Base-by-base conservation (phyloP, 1,284 basidiomycete species). In the Rhodotorula glutinis region DNA sequence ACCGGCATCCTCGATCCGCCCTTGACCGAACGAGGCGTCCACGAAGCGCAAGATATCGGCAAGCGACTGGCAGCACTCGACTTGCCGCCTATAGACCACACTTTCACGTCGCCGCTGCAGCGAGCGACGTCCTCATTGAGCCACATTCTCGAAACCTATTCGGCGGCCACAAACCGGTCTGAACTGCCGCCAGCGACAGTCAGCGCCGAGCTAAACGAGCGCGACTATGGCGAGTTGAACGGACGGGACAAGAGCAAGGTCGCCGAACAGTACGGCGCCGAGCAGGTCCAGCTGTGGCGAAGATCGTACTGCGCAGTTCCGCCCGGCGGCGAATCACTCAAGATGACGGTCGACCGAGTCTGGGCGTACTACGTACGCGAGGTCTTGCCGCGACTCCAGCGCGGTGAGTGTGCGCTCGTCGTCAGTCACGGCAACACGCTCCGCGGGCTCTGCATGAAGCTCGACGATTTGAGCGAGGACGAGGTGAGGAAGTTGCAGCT, bases 141-240 rank as follows among this genome's bases (percentile, higher is more conserved):
- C 1, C 44, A 59, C 56, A 43, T 68, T 46, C 57, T 68, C 44
- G n/a, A 25, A 27, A 17, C 49, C 49, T 51, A 51, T 25, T 27
- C 25, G 25, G 5, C 49, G 25, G 25, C 16, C 10, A 51, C 25
- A n/a, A 27, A 38, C 25, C 41, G 53, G 23, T 27, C 38, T 1
- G n/a, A 8, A 23, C 21, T 56, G 3, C 44, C 55, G 29, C 55
- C 33, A 3, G 27, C 38, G 11, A 25, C 33, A 0, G 25, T 59
- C 55, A 29, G 23, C 1, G 10, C 54, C 10, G 62, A 49, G 13
- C 47, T 68, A 9, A 53, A 53, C 41, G 66, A 68, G 46, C 54
- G 66, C 40, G 55, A 68, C 40, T 68, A 68, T 25, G 66, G 66
- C 14, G 13, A 13, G 10, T 41, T 68, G 17, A 68, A 68, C 43